Evolutionary conservation across 2,329 filamentous ascomycete species (phyloP).

Genomic region (Scopulariopsis brevicaulis): DNA sequence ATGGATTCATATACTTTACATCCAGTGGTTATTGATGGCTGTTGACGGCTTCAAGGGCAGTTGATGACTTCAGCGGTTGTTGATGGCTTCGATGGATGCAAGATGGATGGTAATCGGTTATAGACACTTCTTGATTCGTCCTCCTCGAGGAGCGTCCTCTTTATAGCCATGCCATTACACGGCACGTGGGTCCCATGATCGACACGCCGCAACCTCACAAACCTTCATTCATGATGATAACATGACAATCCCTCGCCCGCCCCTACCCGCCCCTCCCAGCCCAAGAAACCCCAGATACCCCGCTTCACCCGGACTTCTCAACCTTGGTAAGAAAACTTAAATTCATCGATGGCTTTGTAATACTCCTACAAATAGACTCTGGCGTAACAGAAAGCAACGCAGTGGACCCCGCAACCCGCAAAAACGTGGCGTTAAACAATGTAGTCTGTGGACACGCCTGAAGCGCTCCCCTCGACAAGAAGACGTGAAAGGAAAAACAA

Average conservation of each 20-base stretch:
- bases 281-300: not conserved
- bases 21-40: not conserved
- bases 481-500: not conserved
- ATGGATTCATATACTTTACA: not conserved
- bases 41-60: not conserved
- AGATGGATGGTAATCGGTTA: not conserved
- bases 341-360: not conserved
- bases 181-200: not conserved
- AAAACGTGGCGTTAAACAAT: not conserved
- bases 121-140: not conserved
- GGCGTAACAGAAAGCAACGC: not conserved
- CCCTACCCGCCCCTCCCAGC: not conserved
- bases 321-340: not conserved
- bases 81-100: not conserved
- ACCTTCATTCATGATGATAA: not conserved
- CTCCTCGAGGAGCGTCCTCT: not conserved
- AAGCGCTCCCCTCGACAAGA: too few relatives aligned
- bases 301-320: not conserved
- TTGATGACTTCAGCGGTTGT: not conserved
- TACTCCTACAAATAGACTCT: not conserved
- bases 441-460: not conserved
- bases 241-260: not conserved
- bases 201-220: not conserved
- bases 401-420: not conserved
- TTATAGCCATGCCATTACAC: not conserved